Evolutionary conservation across 371 early-diverging fungal species (phyloP).

Genomic region (Mucor saturninus): DNA sequence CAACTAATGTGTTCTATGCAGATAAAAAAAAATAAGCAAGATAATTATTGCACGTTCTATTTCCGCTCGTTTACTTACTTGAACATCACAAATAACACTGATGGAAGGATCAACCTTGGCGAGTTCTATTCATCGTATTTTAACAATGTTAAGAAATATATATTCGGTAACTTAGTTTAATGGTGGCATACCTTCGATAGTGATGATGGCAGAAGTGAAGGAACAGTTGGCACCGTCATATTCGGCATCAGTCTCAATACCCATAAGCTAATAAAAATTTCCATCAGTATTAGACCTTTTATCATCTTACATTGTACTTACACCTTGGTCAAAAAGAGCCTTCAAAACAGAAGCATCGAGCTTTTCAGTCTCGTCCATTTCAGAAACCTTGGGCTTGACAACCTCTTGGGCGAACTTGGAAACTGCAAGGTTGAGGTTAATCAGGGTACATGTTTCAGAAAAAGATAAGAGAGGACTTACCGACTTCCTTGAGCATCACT

Average conservation of each 20-base stretch:
- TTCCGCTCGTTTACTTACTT: conserved; percentile 52
- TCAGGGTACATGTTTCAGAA: not conserved
- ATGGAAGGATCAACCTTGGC: conserved; percentile 97
- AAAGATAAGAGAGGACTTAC: conserved; percentile 39
- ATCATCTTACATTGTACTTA: conserved; percentile 43
- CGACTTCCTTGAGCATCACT: conserved; percentile 74
- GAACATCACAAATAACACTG: conserved; percentile 94
- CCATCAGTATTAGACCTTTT: not conserved
- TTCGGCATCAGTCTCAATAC: conserved; percentile 88
- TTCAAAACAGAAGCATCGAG: conserved; percentile 82
- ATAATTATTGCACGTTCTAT: not conserved
- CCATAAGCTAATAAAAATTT: conserved; percentile 79
- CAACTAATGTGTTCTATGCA: conserved; percentile 88
- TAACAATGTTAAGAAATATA: not conserved
- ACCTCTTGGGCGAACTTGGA: conserved; percentile 85
- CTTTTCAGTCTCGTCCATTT: conserved; percentile 94
- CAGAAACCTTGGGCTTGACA: conserved; percentile 84
- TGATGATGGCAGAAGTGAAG: conserved; percentile 92
- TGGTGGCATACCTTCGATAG: conserved; percentile 73
- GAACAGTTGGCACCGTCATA: conserved; percentile 87
- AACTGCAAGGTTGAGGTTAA: conserved; percentile 49
- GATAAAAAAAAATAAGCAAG: not conserved
- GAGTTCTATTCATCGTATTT: conserved; percentile 62
- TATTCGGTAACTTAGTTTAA: not conserved
- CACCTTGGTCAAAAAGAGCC: conserved; percentile 90